A percentile compares a stretch with the other conserved stretches of the same genome.
These are phyloP conservation scores for Linum lewisii DNA, from an alignment of 345 rosid species.

Conservation along the genomic window DNA sequence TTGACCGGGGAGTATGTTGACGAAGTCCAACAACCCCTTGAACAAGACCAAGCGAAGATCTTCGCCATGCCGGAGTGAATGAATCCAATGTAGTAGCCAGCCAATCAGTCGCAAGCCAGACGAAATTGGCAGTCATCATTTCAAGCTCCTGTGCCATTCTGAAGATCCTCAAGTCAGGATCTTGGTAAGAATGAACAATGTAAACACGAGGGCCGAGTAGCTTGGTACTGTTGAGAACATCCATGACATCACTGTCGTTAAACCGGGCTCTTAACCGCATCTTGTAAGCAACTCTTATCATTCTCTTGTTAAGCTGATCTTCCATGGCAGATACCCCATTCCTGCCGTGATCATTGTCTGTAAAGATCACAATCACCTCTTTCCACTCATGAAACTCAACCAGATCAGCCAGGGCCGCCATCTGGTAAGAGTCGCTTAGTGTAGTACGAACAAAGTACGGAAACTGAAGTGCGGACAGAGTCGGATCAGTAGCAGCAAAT, in stretches of 20 bases:
- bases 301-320: constrained; percentile 6
- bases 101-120: constrained; percentile 18
- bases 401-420: constrained; percentile 13
- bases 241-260: not conserved
- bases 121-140: constrained; percentile 7
- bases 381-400: constrained; percentile 8
- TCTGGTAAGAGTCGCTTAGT: constrained; percentile 12
- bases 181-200: constrained; percentile 5
- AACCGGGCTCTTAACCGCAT: not conserved
- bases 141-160: not conserved
- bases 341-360: constrained; percentile 17
- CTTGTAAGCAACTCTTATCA: constrained; percentile 4
- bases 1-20: constrained; percentile 6
- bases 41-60: not conserved
- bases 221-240: not conserved
- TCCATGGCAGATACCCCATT: constrained; percentile 12
- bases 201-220: not conserved
- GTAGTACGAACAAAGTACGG: constrained; percentile 15
- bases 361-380: constrained; percentile 11
- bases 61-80: not conserved
- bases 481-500: constrained; percentile 15
- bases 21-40: constrained; percentile 15
- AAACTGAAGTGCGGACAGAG: constrained; percentile 12
- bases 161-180: not conserved
- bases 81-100: constrained; percentile 10